Conservation (phyloP, 805 yeast species). For the Scheffersomyces stipitis region DNA sequence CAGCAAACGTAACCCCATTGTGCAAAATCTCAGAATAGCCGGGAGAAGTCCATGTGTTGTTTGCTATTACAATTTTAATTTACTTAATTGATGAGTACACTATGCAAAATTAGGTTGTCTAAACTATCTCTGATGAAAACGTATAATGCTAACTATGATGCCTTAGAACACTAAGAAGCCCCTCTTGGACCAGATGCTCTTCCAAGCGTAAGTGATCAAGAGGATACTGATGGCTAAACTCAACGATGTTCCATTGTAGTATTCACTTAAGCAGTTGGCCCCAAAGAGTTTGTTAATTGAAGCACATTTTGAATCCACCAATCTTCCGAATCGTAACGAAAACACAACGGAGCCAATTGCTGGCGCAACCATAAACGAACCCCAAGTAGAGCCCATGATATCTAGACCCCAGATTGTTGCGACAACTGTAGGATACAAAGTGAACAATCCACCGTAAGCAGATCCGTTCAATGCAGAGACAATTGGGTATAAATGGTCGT, state of each 20-base stretch:
- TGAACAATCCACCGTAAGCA: conserved; percentile 80
- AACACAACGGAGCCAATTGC: conserved; percentile 74
- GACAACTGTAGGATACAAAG: conserved; percentile 81
- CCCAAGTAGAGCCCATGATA: conserved; percentile 90
- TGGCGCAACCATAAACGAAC: conserved; percentile 83
- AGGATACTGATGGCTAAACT: conserved; percentile 25
- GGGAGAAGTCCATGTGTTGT: too few species aligned
- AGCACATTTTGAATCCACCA: conserved; percentile 49
- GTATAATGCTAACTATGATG: too few species aligned
- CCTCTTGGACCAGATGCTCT: conserved; percentile 27
- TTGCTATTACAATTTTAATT: too few species aligned
- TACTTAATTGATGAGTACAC: too few species aligned
- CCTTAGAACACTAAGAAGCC: conserved; percentile 25
- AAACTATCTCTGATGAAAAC: too few species aligned
- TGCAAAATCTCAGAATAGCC: too few species aligned
- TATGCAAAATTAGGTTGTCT: too few species aligned
- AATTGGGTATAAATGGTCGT: conserved; percentile 6
- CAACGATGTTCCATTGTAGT: conserved; percentile 25
- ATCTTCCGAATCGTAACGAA: conserved; percentile 67
- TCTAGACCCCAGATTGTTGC: conserved; percentile 87
- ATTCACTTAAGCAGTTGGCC: conserved; percentile 21
- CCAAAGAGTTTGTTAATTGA: conserved; percentile 2
- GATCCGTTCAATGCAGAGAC: conserved; percentile 60
- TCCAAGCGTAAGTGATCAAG: conserved; percentile 27
- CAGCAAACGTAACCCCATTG: too few species aligned